Evolutionary conservation across 2,329 filamentous ascomycete species (phyloP).

Genomic region (Verticillium albo-atrum): DNA sequence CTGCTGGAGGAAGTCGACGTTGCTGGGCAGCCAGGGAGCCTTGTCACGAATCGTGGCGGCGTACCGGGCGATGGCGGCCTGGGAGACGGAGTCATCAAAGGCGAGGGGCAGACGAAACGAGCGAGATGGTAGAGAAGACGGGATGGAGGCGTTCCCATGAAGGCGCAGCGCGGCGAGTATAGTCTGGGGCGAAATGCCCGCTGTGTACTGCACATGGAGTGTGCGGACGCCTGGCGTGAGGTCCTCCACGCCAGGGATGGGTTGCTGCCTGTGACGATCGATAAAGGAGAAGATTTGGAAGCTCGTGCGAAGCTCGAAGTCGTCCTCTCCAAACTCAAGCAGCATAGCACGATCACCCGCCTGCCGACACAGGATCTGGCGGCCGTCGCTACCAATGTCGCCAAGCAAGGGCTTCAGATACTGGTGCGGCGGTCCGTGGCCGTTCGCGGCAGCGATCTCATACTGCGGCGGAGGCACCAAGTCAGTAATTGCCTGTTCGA

Average conservation of each 20-base stretch:
- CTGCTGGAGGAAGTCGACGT: slow-evolving; percentile 46
- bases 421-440: not conserved
- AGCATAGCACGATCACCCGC: slow-evolving; percentile 28
- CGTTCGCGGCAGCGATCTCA: not conserved
- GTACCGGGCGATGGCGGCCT: slow-evolving; percentile 54
- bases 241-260: slow-evolving; percentile 23
- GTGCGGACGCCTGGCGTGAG: slow-evolving; percentile 28
- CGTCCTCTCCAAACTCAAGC: slow-evolving; percentile 24
- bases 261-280: slow-evolving; percentile 19
- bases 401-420: slow-evolving; percentile 4
- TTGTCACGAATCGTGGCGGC: slow-evolving; percentile 56
- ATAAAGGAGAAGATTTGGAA: slow-evolving; percentile 28
- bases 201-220: slow-evolving; percentile 24
- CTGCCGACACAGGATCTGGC: slow-evolving; percentile 19
- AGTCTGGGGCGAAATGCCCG: slow-evolving; percentile 9
- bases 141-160: slow-evolving; percentile 15
- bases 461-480: slow-evolving; percentile 7
- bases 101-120: slow-evolving; percentile 29
- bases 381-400: slow-evolving; percentile 11
- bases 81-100: slow-evolving; percentile 31
- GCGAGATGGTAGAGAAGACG: slow-evolving; percentile 21
- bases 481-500: slow-evolving; percentile 16
- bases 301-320: slow-evolving; percentile 26
- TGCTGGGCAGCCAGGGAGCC: slow-evolving; percentile 59
- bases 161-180: slow-evolving; percentile 16